Evolutionary conservation across 345 rosid species (phyloP), one percentile per base, ranked within the genome.

Genomic region (Draba incana): DNA sequence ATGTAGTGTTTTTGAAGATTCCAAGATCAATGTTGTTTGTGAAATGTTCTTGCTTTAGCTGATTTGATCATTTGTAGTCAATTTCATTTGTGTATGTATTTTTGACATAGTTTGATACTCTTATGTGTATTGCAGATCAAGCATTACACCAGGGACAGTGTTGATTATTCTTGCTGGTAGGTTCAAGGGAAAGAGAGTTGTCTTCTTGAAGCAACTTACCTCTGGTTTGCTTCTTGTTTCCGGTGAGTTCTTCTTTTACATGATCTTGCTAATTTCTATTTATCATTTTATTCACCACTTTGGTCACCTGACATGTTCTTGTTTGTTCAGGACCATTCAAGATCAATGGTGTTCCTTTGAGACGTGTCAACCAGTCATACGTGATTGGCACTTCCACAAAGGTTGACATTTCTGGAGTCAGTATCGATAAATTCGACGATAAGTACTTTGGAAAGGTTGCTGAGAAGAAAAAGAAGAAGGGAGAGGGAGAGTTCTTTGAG

Each of bases 121-220:
- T 11, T 62, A 11, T 31, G 11, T 56, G 35, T 14, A 24, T 23
- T 62, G 57, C 61, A 87, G 96, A 77, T 68, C 89, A 5, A 81
- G 86, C 71, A 80, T 89, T 55, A 80, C 87, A 6, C 89, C 90
- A 2, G 96, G 92, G 1, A 81, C 87, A 0, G 88, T 86, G 43
- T 16, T 90, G 69, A 86, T 90, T 44, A 72, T 90, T 2, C 90
- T 90, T 39, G 87, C 89, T 43, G 93, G 97, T 67, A 82, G 92
- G 75, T 87, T 85, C 62, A 90, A 82, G 85, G 94, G 97, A 0
- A 90, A 90, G 84, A 85, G 93, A 65, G 93, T 87, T 68, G 89
- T 89, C 52, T 87, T 87, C 48, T 37, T 89, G 27, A 87, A 87
- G 86, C 92, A 92, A 66, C 96, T 89, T 71, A 4, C 91, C 6